Conservation (phyloP, 1,284 basidiomycete genomes). For the Naganishia sp. region DNA sequence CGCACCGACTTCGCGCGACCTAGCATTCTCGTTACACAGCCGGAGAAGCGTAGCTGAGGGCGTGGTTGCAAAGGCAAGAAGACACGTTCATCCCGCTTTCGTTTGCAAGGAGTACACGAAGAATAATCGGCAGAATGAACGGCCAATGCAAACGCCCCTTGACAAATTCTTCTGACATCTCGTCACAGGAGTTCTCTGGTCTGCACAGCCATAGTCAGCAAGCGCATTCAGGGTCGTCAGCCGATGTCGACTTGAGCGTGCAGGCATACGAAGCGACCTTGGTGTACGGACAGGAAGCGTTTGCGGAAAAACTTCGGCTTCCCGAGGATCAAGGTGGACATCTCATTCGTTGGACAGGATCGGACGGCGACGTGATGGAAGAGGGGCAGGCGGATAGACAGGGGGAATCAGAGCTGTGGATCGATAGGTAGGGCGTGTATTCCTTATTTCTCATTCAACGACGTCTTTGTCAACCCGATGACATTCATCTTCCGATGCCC, state of each 20-base stretch:
- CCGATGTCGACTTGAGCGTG: conserved; percentile 43
- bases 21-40: no score
- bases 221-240: background rate
- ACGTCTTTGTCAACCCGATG: background rate
- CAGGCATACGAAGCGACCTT: conserved; percentile 70
- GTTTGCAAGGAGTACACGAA: no score
- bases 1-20: no score
- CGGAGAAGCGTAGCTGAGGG: no score
- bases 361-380: conserved; percentile 1
- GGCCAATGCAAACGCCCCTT: background rate
- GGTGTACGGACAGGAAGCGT: conserved; percentile 58
- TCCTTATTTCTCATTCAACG: background rate
- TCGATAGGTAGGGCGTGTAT: conserved; percentile 63
- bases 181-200: background rate
- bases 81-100: no score
- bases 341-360: conserved; percentile 35
- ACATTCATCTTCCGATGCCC: background rate
- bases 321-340: conserved; percentile 56
- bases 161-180: background rate
- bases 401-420: conserved; percentile 53
- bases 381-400: conserved; percentile 44
- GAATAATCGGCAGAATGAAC: background rate
- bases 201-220: background rate
- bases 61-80: no score
- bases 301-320: conserved; percentile 50